A percentile compares a stretch with the other conserved stretches of the same genome.
phyloP scores from a whole-genome alignment of 176 grass and related monocot species.

The Panicum miliaceum region DNA sequence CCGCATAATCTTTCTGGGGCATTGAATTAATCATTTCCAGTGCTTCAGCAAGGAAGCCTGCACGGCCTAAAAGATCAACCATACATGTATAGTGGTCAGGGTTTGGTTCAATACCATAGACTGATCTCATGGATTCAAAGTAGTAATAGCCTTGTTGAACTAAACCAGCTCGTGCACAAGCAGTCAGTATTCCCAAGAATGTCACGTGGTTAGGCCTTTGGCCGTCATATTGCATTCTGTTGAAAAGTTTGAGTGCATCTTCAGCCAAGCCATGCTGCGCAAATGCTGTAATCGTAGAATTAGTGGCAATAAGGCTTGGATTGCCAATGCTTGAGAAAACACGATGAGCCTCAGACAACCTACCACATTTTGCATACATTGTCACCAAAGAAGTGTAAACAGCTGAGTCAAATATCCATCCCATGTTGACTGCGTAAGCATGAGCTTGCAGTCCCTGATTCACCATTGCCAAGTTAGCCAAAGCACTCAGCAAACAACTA shows the following conservation, averaged over 20 bases:
- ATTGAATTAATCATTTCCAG: conserved; percentile 61
- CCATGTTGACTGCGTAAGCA: conserved; percentile 61
- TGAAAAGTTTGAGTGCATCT: conserved; percentile 60
- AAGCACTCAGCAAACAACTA: conserved; percentile 66
- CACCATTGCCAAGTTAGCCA: conserved; percentile 49
- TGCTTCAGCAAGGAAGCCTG: conserved; percentile 61
- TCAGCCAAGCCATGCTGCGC: conserved; percentile 62
- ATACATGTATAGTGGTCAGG: conserved; percentile 69
- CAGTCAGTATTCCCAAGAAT: conserved; percentile 68
- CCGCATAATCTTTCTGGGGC: conserved; percentile 52
- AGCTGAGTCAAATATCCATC: conserved; percentile 54
- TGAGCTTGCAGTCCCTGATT: conserved; percentile 69
- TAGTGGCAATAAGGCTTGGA: conserved; percentile 55
- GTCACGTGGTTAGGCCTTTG: conserved; percentile 63
- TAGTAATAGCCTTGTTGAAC: conserved; percentile 64
- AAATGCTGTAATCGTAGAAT: conserved; percentile 76
- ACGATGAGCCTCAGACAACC: conserved; percentile 53
- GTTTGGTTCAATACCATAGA: conserved; percentile 55
- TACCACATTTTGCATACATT: conserved; percentile 81
- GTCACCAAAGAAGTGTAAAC: conserved; percentile 69
- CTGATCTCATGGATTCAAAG: conserved; percentile 61
- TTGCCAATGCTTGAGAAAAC: conserved; percentile 52
- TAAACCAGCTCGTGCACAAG: conserved; percentile 62
- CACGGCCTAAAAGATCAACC: conserved; percentile 75
- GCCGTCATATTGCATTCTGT: conserved; percentile 49